Evolutionary conservation across 805 yeast genomes (phyloP).

Genomic region (Ogataea neopini): DNA sequence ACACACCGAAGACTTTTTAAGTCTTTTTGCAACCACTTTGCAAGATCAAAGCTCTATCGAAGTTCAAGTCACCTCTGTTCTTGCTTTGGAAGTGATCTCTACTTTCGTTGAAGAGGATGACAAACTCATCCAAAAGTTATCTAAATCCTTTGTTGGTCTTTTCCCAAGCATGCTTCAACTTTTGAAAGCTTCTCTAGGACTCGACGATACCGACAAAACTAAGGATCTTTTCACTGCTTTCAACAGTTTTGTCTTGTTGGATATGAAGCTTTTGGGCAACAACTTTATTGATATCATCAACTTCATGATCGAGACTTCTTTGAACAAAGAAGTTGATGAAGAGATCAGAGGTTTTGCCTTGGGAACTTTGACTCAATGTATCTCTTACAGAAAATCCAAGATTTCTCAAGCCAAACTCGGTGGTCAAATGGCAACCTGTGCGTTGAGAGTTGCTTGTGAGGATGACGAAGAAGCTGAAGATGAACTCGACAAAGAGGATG

Average conservation of each 20-base stretch:
- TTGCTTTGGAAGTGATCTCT: slow-evolving; percentile 74
- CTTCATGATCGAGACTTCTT: slow-evolving; percentile 74
- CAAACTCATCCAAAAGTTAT: slow-evolving; percentile 44
- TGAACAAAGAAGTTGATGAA: slow-evolving; percentile 66
- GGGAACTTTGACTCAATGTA: slow-evolving; percentile 78
- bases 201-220: slow-evolving; percentile 71
- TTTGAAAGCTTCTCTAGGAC: slow-evolving; percentile 67
- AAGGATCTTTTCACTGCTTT: slow-evolving; percentile 80
- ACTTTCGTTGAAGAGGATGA: slow-evolving; percentile 63
- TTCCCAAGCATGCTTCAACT: slow-evolving; percentile 83
- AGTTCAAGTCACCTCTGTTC: slow-evolving; percentile 79
- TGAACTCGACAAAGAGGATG: slow-evolving; percentile 77
- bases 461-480: slow-evolving; percentile 75
- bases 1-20: slow-evolving; percentile 66
- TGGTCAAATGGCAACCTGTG: slow-evolving; percentile 70
- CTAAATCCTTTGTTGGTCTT: slow-evolving; percentile 54
- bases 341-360: slow-evolving; percentile 83
- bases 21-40: slow-evolving; percentile 69
- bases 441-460: slow-evolving; percentile 77
- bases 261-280: slow-evolving; percentile 77
- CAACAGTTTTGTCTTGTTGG: slow-evolving; percentile 75
- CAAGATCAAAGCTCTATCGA: slow-evolving; percentile 61
- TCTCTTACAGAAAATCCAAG: slow-evolving; percentile 78
- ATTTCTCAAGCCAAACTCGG: slow-evolving; percentile 81
- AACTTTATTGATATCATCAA: slow-evolving; percentile 66